Percentiles rank a stretch among this genome's conserved stretches.
Evolutionary conservation across 106 monocot species (phyloP).

Genomic region (Posidonia australis): DNA sequence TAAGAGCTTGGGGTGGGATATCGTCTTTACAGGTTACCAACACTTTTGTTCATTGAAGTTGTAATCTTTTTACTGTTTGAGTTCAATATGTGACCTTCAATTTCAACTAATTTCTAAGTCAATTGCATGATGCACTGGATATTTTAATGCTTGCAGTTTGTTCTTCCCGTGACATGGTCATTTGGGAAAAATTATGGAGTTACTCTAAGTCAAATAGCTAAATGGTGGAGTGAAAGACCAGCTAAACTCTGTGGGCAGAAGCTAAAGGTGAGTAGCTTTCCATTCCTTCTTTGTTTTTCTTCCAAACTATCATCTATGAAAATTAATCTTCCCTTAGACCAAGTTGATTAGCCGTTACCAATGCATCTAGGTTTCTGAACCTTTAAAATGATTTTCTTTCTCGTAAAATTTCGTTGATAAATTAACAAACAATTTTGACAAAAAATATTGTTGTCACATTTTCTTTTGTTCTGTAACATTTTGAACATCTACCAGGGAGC

Average conservation of each 20-base stretch:
- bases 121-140: background rate
- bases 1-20: conserved; percentile 96
- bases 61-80: too few relatives aligned
- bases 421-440: too few relatives aligned
- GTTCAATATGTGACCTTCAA: too few relatives aligned
- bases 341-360: background rate
- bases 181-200: conserved; percentile 59
- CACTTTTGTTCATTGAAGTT: background rate
- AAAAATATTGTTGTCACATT: too few relatives aligned
- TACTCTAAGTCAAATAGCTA: conserved; percentile 54
- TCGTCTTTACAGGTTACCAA: conserved; percentile 80
- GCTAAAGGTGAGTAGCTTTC: conserved; percentile 35
- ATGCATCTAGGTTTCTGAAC: too few relatives aligned
- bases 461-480: background rate
- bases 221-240: conserved; percentile 91
- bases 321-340: background rate
- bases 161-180: conserved; percentile 86
- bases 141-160: conserved; percentile 50
- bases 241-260: conserved; percentile 72
- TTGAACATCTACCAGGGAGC: conserved; percentile 36
- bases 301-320: background rate
- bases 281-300: too few relatives aligned
- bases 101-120: background rate
- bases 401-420: too few relatives aligned
- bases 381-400: too few relatives aligned